Conservation (phyloP, 164 flowering plant genomes). For the Magnolia sinica region DNA sequence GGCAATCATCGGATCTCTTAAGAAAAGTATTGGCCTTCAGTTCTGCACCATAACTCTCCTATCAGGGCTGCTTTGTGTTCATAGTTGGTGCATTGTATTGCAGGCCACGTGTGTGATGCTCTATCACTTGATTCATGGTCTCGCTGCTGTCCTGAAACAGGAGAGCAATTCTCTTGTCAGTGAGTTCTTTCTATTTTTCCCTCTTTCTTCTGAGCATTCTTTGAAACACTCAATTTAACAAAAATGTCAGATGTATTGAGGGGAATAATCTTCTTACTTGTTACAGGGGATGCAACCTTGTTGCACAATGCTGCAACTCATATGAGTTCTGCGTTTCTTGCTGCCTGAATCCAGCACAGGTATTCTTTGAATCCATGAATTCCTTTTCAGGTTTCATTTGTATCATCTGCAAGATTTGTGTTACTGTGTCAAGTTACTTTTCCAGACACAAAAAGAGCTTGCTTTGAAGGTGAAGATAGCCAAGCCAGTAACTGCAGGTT, state of each 20-base stretch:
- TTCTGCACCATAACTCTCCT: neutral
- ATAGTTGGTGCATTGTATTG: constrained; percentile 13
- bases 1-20: neutral
- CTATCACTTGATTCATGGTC: constrained; percentile 62
- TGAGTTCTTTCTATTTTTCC: constrained; percentile 46
- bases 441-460: constrained; percentile 60
- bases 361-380: constrained; percentile 18
- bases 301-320: constrained; percentile 82
- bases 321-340: constrained; percentile 97
- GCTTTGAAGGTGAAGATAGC: constrained; percentile 71
- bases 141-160: constrained; percentile 71
- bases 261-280: constrained; percentile 6
- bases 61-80: neutral
- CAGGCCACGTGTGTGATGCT: constrained; percentile 85
- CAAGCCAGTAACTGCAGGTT: constrained; percentile 84
- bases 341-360: constrained; percentile 73
- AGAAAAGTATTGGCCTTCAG: neutral
- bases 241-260: constrained; percentile 2
- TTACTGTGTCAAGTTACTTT: neutral
- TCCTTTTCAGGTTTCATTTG: neutral
- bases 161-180: constrained; percentile 83
- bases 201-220: neutral
- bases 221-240: neutral
- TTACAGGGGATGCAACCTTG: constrained; percentile 82
- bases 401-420: neutral